Evolutionary conservation across 2,329 filamentous ascomycete species (phyloP), one percentile per base, ranked within the genome.

Genomic region (Pyrenochaeta sp.): DNA sequence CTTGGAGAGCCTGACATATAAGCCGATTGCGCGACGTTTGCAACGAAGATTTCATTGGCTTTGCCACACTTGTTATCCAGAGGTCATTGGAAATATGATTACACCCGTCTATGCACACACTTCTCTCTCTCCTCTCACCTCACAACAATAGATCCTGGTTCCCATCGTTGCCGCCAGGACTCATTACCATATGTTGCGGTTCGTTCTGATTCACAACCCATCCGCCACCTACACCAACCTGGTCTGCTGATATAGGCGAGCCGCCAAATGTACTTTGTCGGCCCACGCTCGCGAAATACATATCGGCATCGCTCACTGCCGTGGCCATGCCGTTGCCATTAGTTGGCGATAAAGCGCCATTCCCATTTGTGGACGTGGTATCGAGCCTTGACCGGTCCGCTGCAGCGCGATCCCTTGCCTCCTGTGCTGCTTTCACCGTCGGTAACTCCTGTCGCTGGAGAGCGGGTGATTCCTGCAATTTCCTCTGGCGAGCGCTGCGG

Each of bases 291-390:
- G 90, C 88, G 76, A 97, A 98, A 77, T 97, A 97, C 14, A 89
- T 87, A 69, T 97, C 94, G 9, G 93, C 94, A 49, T 95, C 92
- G 67, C 84, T 90, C 31, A 96, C 87, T 1, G 92, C 92, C 21
- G 87, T 85, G 3, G 86, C 82, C 51, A 92, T 81, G 67, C 88
- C 83, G 6, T 65, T 54, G 21, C 69, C 71, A 35, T 71, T 70
- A 0, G 58, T 62, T 7, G 56, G 56, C 12, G 52, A 64, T 7
- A 65, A 44, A 3, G 49, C 44, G 2, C 66, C 66, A 40, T 70
- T 68, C 9, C 67, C 69, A 15, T 71, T 72, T 1, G 61, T 56
- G 1, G 61, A 55, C 7, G 67, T 23, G 7, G 40, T 69, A 36
- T 73, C 71, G 3, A 73, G 53, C n/a, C 61, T 53, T 12, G 61